These are phyloP conservation scores for Podaxis rugospora DNA, from an alignment of 768 basidiomycete genomes.

Conservation along the genomic window DNA sequence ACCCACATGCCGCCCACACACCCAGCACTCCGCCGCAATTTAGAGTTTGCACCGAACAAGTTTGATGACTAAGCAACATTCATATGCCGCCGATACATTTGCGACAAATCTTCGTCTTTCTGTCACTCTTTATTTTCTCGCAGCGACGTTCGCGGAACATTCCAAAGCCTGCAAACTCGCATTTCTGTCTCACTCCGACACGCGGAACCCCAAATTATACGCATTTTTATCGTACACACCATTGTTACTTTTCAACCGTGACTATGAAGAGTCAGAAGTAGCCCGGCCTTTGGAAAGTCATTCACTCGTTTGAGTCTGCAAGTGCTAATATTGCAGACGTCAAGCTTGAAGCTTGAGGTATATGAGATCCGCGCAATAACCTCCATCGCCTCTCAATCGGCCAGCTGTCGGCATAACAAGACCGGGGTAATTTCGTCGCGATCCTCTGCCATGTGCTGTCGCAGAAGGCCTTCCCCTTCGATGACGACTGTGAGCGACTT, in stretches of 20 bases:
- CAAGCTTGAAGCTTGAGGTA: too few species aligned
- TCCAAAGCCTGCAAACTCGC: background rate
- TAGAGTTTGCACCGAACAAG: slow-evolving; percentile 9
- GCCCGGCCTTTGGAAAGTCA: background rate
- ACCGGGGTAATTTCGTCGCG: background rate
- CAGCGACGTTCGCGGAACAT: slow-evolving; percentile 1
- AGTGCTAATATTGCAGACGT: too few species aligned
- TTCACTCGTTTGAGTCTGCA: background rate
- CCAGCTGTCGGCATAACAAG: background rate
- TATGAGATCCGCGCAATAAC: too few species aligned
- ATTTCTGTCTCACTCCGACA: background rate
- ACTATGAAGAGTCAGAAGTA: background rate
- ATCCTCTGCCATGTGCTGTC: background rate
- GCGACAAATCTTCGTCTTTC: background rate
- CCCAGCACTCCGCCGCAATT: slow-evolving; percentile 7
- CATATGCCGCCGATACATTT: slow-evolving; percentile 15
- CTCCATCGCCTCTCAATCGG: slow-evolving; percentile 11
- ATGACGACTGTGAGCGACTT: background rate
- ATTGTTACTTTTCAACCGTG: background rate
- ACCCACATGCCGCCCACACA: background rate
- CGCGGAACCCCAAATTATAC: background rate
- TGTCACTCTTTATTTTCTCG: background rate
- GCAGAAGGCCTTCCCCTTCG: background rate
- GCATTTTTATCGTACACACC: background rate
- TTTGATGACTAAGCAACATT: slow-evolving; percentile 13